These are phyloP conservation scores for Apiospora arundinis DNA, from an alignment of 2,329 filamentous ascomycete genomes.

Conservation along the genomic window DNA sequence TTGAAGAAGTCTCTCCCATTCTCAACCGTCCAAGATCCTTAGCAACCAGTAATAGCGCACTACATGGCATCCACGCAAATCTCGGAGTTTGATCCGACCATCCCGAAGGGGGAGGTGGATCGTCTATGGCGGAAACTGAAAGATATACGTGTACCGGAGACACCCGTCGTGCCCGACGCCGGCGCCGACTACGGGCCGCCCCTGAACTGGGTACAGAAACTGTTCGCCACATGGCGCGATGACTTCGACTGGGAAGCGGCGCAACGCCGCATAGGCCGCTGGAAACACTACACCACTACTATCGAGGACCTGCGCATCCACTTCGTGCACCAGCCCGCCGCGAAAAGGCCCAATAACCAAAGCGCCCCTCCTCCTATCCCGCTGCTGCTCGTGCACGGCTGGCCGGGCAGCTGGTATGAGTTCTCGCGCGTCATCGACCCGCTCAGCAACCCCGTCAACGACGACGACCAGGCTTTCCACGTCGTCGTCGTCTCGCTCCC, in stretches of 20 bases:
- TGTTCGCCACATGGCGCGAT: constrained; percentile 26
- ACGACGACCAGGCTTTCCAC: constrained; percentile 38
- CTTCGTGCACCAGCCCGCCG: constrained; percentile 34
- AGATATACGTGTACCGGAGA: constrained; percentile 26
- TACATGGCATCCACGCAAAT: constrained; percentile 16
- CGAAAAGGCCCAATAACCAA: neutral
- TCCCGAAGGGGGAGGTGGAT: constrained; percentile 26
- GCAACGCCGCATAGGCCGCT: constrained; percentile 26
- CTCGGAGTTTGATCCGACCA: constrained; percentile 19
- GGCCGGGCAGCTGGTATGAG: constrained; percentile 53
- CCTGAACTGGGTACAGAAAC: constrained; percentile 26
- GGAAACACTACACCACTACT: constrained; percentile 23
- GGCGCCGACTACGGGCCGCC: constrained; percentile 26
- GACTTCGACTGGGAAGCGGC: constrained; percentile 29
- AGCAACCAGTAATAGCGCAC: too few relatives aligned
- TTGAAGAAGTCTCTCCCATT: too few relatives aligned
- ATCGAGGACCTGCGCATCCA: constrained; percentile 28
- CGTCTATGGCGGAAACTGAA: constrained; percentile 25
- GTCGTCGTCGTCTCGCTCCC: too few relatives aligned
- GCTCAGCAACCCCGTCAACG: constrained; percentile 36
- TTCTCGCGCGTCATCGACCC: constrained; percentile 46
- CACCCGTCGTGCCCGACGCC: constrained; percentile 26
- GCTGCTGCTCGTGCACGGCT: constrained; percentile 50
- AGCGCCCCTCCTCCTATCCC: constrained; percentile 40
- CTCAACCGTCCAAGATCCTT: too few relatives aligned